phyloP scores from a whole-genome alignment of 2,329 filamentous ascomycete genomes.

The Fusarium sp. region DNA sequence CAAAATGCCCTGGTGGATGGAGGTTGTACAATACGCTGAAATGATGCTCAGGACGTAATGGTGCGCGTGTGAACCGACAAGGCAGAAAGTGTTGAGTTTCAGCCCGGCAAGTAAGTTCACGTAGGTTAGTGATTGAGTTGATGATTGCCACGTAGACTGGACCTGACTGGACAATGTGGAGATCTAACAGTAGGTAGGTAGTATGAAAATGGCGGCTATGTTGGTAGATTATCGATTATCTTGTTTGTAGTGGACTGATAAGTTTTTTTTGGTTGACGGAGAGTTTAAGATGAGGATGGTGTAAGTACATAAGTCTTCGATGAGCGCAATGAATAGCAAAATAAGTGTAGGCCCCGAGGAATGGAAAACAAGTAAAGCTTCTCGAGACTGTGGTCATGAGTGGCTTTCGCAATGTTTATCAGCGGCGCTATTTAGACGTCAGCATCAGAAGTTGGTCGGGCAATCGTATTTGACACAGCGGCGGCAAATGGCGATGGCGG shows the following conservation, averaged over 20 bases:
- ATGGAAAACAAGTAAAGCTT: background rate
- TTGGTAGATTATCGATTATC: background rate
- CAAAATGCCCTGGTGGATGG: constrained; percentile 7
- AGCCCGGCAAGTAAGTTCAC: background rate
- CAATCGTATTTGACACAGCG: constrained; percentile 34
- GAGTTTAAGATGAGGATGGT: background rate
- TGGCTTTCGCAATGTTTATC: constrained; percentile 4
- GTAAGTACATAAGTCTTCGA: constrained; percentile 8
- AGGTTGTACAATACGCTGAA: constrained; percentile 4
- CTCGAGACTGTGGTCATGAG: constrained; percentile 13
- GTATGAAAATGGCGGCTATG: background rate
- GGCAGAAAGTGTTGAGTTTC: constrained; percentile 18
- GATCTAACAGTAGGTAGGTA: background rate
- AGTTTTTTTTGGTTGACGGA: background rate
- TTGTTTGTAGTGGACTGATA: background rate
- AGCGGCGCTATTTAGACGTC: constrained; percentile 13
- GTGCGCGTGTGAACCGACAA: constrained; percentile 17
- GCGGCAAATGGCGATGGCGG: constrained; percentile 38
- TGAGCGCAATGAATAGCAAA: background rate
- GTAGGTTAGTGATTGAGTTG: background rate
- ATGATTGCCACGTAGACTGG: background rate
- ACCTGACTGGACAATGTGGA: background rate
- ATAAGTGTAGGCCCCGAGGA: background rate
- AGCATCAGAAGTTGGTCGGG: constrained; percentile 19
- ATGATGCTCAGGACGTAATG: constrained; percentile 19